Evolutionary conservation across 2,329 filamentous ascomycete species (phyloP).

Genomic region (Trichoderma guizhouense): DNA sequence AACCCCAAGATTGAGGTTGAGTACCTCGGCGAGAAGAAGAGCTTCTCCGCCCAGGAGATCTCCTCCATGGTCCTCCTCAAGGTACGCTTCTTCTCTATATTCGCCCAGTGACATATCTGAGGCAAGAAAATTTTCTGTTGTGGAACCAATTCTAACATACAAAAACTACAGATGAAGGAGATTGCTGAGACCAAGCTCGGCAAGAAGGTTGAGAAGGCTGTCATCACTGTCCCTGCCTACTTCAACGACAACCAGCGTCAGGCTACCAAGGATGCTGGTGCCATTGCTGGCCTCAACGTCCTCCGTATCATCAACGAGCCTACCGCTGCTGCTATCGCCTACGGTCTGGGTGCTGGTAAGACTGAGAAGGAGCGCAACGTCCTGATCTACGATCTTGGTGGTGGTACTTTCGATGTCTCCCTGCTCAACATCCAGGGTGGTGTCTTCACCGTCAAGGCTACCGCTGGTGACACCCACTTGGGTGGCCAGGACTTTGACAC

Average conservation of each 20-base stretch:
- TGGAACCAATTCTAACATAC: background rate
- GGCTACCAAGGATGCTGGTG: constrained; percentile 98
- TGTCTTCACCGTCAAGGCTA: constrained; percentile 99
- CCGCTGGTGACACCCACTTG: constrained; percentile 94
- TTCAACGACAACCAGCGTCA: constrained; percentile 99
- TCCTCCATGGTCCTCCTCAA: constrained; percentile 98
- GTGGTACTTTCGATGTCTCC: constrained; percentile 99
- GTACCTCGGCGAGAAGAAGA: constrained; percentile 92
- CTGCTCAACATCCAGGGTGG: constrained; percentile 98
- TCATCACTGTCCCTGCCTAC: constrained; percentile 98
- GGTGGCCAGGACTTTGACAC: constrained; percentile 97
- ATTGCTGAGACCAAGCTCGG: constrained; percentile 97
- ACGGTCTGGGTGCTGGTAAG: constrained; percentile 94
- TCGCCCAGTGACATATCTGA: background rate
- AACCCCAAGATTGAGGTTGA: constrained; percentile 92
- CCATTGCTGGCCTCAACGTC: constrained; percentile 94
- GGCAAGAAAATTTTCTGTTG: background rate
- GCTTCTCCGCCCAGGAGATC: constrained; percentile 97
- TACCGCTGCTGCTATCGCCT: constrained; percentile 95
- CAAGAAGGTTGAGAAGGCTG: constrained; percentile 98
- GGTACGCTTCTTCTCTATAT: constrained; percentile 49
- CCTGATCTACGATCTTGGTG: constrained; percentile 99
- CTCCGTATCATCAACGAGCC: constrained; percentile 99
- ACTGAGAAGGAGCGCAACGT: constrained; percentile 98
- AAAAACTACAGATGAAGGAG: constrained; percentile 84